Evolutionary conservation across 140 eudicot genomes (phyloP), one percentile per base, ranked within the genome.

Genomic region (Anethum foeniculum): DNA sequence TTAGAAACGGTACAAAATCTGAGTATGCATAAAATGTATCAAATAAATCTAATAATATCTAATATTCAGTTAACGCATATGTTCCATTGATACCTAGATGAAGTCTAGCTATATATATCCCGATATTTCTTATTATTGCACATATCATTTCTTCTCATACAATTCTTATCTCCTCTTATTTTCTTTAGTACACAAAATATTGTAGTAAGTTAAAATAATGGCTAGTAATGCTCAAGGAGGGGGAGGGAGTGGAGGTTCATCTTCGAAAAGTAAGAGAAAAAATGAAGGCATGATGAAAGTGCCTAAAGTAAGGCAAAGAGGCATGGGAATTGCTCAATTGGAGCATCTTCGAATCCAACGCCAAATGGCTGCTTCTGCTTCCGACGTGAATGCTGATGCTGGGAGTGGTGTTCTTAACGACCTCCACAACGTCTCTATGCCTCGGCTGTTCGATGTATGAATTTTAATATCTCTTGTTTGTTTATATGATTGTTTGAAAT

Each of bases 221-320:
- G 64, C 64, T 52, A 52, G 60, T n/a, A 16, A 52, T 52, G n/a
- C 2, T 54, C 64, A 54, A 21, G 64, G 64, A 19, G 64, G 5
- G n/a, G 60, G 71, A 60, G 77, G 84, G 77, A 88, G 89, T 60
- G 81, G 85, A 3, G 73, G 87, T 47, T 79, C 86, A 23, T 84
- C 27, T 19, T 3, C 6, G 13, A 38, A 23, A 75, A 85, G 90
- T 75, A 87, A 85, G 81, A 86, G 89, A 15, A 88, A 83, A 82
- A 93, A 80, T 62, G 62, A 85, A 14, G 80, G 28, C 65, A 6
- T 85, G 64, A 82, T 91, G 28, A 95, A 93, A 41, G 91, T 88
- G 82, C 97, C 98, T 8, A 91, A 90, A 73, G 93, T 90, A 74
- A 95, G 92, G 3, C 96, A 91, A 62, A 91, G 97, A 87, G 98